Percentiles rank a stretch among this genome's conserved stretches.
Conservation (phyloP, 1,284 basidiomycete species). For the Sutorius eximius region DNA sequence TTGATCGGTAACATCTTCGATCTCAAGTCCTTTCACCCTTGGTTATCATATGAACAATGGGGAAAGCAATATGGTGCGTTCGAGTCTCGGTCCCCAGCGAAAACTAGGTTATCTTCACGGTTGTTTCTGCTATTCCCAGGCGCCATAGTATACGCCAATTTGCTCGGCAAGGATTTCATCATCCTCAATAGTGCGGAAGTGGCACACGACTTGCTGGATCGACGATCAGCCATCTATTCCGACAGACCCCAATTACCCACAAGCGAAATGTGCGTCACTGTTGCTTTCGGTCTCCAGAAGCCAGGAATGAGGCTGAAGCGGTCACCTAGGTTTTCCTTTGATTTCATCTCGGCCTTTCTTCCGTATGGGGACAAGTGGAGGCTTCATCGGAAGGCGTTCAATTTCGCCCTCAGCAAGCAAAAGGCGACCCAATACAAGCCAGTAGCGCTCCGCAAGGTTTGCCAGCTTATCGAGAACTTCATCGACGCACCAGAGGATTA, state of each 20-base stretch:
- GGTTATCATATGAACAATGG: conserved; percentile 33
- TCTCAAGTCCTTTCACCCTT: conserved; percentile 19
- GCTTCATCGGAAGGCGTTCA: conserved; percentile 28
- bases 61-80: conserved; percentile 31
- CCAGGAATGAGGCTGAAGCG: not conserved
- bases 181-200: conserved; percentile 40
- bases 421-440: conserved; percentile 7
- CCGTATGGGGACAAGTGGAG: conserved; percentile 30
- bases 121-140: conserved; percentile 25
- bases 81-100: not conserved
- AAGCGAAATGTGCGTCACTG: conserved; percentile 19
- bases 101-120: not conserved
- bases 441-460: conserved; percentile 21
- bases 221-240: conserved; percentile 42
- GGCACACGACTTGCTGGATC: conserved; percentile 42
- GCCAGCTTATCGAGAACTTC: conserved; percentile 26
- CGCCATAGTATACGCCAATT: conserved; percentile 35
- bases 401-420: conserved; percentile 17
- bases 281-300: not conserved
- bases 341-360: conserved; percentile 31
- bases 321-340: conserved; percentile 29
- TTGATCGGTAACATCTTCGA: conserved; percentile 29
- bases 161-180: conserved; percentile 39
- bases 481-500: conserved; percentile 22
- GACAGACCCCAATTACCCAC: conserved; percentile 35